Evolutionary conservation across 345 rosid species (phyloP).

Genomic region (Eucalyptus erythrocorys): DNA sequence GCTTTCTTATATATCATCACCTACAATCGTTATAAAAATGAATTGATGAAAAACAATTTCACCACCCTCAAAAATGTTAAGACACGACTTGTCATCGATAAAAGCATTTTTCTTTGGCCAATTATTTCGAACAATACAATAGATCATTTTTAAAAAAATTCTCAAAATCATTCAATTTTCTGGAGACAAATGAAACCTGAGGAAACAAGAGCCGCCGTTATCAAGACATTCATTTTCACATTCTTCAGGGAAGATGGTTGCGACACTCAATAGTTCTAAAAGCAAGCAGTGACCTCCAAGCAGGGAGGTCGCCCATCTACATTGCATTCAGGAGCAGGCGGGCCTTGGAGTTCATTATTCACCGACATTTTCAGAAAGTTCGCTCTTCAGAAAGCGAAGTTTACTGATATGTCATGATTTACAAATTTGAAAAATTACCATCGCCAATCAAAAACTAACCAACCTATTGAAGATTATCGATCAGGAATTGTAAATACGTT

Average conservation of each 20-base stretch:
- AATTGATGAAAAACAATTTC: too few species aligned
- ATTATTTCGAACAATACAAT: not conserved
- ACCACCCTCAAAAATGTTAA: not conserved
- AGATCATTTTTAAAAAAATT: not conserved
- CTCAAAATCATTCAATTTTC: not conserved
- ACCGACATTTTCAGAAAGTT: not conserved
- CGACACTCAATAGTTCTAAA: not conserved
- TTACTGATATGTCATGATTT: not conserved
- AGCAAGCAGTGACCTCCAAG: not conserved
- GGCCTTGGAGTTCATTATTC: not conserved
- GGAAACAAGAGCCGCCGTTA: rapidly evolving
- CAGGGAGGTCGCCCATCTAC: not conserved
- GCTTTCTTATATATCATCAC: rapidly evolving
- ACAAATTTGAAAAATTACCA: not conserved
- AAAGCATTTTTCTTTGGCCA: too few species aligned
- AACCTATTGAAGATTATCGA: not conserved
- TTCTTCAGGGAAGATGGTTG: not conserved
- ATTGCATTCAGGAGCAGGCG: not conserved
- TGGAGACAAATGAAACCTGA: rapidly evolving
- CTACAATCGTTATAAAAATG: rapidly evolving
- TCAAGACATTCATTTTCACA: not conserved
- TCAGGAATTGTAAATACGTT: not conserved
- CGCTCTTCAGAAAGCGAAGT: not conserved
- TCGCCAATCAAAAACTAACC: not conserved
- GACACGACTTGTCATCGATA: too few species aligned